These are phyloP conservation scores for Blastocystis sp. DNA, from an alignment of 352 stramenopile genomes.

Conservation along the genomic window DNA sequence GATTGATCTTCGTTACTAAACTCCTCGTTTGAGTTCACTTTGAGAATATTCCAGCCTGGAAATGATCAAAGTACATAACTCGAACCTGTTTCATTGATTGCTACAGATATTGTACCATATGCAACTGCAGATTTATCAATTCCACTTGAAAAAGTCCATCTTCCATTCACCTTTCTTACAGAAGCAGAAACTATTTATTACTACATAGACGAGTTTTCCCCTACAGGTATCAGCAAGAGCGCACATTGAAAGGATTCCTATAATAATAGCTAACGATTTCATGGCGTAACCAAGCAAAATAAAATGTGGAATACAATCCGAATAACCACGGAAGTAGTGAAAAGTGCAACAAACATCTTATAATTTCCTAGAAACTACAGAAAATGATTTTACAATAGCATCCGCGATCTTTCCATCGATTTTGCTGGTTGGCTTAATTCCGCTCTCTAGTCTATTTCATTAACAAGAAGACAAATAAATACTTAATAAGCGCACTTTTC, in stretches of 20 bases:
- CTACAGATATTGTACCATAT: not conserved
- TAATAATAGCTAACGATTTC: not conserved
- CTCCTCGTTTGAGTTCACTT: conserved; percentile 8
- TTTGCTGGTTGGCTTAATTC: not conserved
- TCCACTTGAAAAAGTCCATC: not conserved
- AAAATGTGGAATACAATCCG: not conserved
- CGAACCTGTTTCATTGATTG: conserved; percentile 41
- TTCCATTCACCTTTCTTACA: not conserved
- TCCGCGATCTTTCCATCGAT: not conserved
- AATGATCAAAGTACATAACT: not conserved
- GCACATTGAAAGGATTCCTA: not conserved
- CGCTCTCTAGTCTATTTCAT: not conserved
- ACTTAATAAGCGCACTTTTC: not conserved
- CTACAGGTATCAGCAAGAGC: not conserved
- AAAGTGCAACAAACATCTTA: not conserved
- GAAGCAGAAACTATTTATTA: conserved; percentile 7
- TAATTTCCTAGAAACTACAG: not conserved
- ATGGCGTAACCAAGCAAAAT: not conserved
- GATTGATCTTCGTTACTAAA: conserved; percentile 68
- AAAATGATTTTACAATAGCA: not conserved
- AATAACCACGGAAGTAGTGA: not conserved
- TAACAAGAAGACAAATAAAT: not conserved
- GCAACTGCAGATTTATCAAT: conserved; percentile 15
- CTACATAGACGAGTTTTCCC: not conserved
- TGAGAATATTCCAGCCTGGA: conserved; percentile 57